Evolutionary conservation across 306 rosid species (phyloP), one percentile per base, ranked within the genome.

Genomic region (Sicyos baderoa): DNA sequence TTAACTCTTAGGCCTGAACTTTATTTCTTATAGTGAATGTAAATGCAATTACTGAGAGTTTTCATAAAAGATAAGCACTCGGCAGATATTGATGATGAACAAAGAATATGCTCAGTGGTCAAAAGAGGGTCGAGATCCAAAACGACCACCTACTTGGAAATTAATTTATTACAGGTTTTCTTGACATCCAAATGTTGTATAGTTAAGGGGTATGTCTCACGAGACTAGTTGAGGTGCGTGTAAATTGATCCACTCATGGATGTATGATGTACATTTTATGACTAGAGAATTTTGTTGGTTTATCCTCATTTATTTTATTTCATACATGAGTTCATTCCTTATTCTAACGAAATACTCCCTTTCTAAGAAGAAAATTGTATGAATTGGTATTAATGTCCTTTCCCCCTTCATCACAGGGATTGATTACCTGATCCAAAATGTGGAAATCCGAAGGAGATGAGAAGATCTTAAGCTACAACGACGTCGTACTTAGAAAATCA

Each of bases 381-480:
- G 14, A 65, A 1, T 65, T 65, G 35, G 70, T 21, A 18, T 44
- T 64, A 21, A 65, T 13, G n/a, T 65, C 45, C 52, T 42, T 42
- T 45, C 10, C 22, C 11, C 52, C 35, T 65, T 44, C 18, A 42
- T 65, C 50, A 21, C 19, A 44, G 27, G 70, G 14, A 45, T 22
- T 6, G 7, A 8, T 11, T 42, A 13, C 54, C 70, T 21, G 19
- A 11, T 17, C 35, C 15, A 9, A 44, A 44, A 71, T 71, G 75
- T 22, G 75, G 50, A 71, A 22, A 8, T 15, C 87, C 37, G 47
- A 71, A 59, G 84, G 85, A 27, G 87, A 89, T 73, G 87, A 85
- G 61, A 89, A 82, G 81, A 81, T 90, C 82, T 89, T 93, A 25
- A 84, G 94, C 85, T 93, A 86, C 79, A 82, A 93, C 6, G 99